Evolutionary conservation across 2,329 filamentous ascomycete species (phyloP), one percentile per base, ranked within the genome.

Genomic region (Verticillium alfalfae): DNA sequence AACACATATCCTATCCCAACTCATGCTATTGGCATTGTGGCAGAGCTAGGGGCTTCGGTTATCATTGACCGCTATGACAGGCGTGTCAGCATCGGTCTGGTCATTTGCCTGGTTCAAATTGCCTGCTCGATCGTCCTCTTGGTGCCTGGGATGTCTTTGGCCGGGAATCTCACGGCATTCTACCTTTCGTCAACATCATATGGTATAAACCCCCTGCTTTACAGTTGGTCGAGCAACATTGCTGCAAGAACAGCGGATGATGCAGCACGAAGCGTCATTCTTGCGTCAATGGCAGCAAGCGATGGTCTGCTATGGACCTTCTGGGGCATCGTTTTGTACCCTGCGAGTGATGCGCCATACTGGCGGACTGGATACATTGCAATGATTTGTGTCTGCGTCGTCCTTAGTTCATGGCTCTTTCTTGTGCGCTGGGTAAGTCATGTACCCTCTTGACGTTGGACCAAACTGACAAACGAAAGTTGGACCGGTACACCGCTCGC

Each of bases 291-390:
- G 76, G 78, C 76, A 12, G 73, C 75, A 31, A 71, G 72, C 2
- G 72, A 73, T 15, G 73, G 72, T 52, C 67, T 75, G 1, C 62
- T 80, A 34, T 80, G 76, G 63, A 79, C 78, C 0, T 79, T 79
- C 57, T 80, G 78, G 78, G 78, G 77, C 0, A 77, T 80, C 5
- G 67, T 71, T 0, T 64, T 81, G 8, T 80, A 79, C 55, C 69
- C 75, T 13, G 76, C 76, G 0, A 71, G 70, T 5, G 75, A 80
- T 62, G 76, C 76, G 0, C 76, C 77, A 3, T 79, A 79, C 59
- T 79, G 78, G 67, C 64, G 66, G 41, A 72, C 67, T 26, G 70
- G 70, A 0, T 67, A 66, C 2, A 72, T 72, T 34, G 63, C 67
- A 0, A 68, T 72, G 38, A 56, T 70, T 6, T 60, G 38, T 8